These are phyloP conservation scores for Gamsiella multidivaricata DNA, from an alignment of 192 early-diverging fungal species.

Conservation along the genomic window DNA sequence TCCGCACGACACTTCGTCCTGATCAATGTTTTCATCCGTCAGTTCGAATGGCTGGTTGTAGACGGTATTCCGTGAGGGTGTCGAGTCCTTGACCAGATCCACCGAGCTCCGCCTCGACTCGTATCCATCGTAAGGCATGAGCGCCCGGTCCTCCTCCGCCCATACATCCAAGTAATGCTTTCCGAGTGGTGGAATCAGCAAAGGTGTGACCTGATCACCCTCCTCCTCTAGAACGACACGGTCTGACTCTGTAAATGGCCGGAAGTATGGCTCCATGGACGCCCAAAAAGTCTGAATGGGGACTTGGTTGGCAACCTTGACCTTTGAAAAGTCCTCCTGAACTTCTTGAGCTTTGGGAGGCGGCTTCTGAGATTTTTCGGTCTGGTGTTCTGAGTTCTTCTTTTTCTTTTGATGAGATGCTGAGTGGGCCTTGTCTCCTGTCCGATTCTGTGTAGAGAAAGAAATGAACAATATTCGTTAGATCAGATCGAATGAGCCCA, in stretches of 20 bases:
- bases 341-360: slow-evolving; percentile 41
- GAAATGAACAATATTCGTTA: background rate
- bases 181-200: slow-evolving; percentile 85
- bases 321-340: slow-evolving; percentile 72
- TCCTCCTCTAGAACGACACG: slow-evolving; percentile 72
- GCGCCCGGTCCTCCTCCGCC: slow-evolving; percentile 74
- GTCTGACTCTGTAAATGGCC: slow-evolving; percentile 84
- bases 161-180: slow-evolving; percentile 75
- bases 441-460: slow-evolving; percentile 14
- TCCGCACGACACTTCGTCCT: slow-evolving; percentile 71
- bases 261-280: slow-evolving; percentile 87
- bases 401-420: slow-evolving; percentile 48
- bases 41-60: slow-evolving; percentile 49
- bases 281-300: slow-evolving; percentile 87
- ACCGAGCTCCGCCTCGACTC: slow-evolving; percentile 49
- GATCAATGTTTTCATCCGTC: slow-evolving; percentile 63
- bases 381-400: slow-evolving; percentile 30
- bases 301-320: slow-evolving; percentile 76
- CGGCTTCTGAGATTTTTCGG: slow-evolving; percentile 49
- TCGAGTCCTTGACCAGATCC: slow-evolving; percentile 27
- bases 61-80: slow-evolving; percentile 35
- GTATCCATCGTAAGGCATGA: slow-evolving; percentile 59
- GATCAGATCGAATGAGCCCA: background rate
- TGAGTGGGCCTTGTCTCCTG: slow-evolving; percentile 40
- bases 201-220: slow-evolving; percentile 75